Conservation (phyloP, 106 monocot species). For the Hemerocallis citrina region DNA sequence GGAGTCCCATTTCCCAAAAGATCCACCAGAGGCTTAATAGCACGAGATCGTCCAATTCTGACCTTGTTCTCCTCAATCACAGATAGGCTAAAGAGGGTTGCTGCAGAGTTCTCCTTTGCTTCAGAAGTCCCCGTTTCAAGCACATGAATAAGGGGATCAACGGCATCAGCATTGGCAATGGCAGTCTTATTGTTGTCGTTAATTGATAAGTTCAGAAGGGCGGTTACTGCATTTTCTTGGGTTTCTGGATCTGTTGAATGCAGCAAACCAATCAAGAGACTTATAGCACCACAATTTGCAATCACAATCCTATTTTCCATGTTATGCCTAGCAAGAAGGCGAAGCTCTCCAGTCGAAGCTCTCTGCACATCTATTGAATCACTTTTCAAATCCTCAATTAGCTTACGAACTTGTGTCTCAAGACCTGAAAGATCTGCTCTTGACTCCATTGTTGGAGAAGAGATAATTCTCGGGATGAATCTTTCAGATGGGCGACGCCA, state of each 20-base stretch:
- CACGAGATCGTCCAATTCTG: slow-evolving; percentile 82
- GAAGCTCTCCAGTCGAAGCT: slow-evolving; percentile 50
- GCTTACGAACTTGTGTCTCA: slow-evolving; percentile 42
- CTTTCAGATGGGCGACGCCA: slow-evolving; percentile 54
- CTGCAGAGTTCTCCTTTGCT: slow-evolving; percentile 90
- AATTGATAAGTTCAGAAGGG: slow-evolving; percentile 79
- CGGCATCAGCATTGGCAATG: slow-evolving; percentile 74
- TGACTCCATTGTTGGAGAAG: slow-evolving; percentile 44
- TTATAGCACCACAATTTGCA: slow-evolving; percentile 69
- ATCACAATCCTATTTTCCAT: slow-evolving; percentile 82
- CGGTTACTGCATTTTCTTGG: slow-evolving; percentile 90
- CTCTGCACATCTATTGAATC: slow-evolving; percentile 57
- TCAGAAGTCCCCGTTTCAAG: slow-evolving; percentile 79
- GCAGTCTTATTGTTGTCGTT: slow-evolving; percentile 85
- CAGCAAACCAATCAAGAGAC: slow-evolving; percentile 52
- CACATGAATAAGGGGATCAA: slow-evolving; percentile 85
- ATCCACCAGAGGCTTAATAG: slow-evolving; percentile 70
- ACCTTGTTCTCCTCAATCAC: slow-evolving; percentile 88
- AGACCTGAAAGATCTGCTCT: slow-evolving; percentile 47
- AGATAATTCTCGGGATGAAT: slow-evolving; percentile 42
- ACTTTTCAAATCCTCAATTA: slow-evolving; percentile 65
- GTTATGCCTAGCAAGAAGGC: slow-evolving; percentile 66
- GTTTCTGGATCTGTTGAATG: slow-evolving; percentile 53
- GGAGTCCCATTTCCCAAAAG: slow-evolving; percentile 73
- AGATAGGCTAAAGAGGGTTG: slow-evolving; percentile 86